Evolutionary conservation across 2,329 filamentous ascomycete species (phyloP), one percentile per base, ranked within the genome.

Genomic region (Colletotrichum sidae): DNA sequence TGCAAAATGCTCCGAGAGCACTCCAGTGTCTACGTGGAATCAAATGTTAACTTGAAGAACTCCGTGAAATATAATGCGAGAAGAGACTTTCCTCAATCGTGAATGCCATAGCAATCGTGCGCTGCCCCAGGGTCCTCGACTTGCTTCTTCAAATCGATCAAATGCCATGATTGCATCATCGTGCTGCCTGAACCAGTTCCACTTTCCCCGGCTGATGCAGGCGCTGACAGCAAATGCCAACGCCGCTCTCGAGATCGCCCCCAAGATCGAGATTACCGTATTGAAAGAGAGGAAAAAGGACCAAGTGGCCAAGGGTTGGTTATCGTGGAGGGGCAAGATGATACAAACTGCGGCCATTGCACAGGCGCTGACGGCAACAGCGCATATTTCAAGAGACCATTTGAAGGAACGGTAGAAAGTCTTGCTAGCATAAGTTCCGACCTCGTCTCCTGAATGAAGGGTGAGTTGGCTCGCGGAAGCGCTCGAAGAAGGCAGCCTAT

Each of bases 161-260:
- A 54, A 64, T 4, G 11, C 44, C 6, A 55, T 38, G 1, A 60
- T 8, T 5, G 6, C 4, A n/a, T 50, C 60, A 1, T 17, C 12
- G 3, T n/a, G 37, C 11, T 13, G 13, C 10, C 11, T 33, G 5
- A 17, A 64, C 55, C 41, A 59, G 9, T 64, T 53, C 60, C 60
- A 64, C 33, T 64, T 64, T 1, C 33, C 41, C 6, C 54, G 60
- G 9, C 47, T 54, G 2, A 64, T 37, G 33, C 60, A 59, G 8
- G 60, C 47, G 9, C 60, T 39, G 0, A 59, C 9, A 2, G 55
- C 35, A 3, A 64, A 64, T 6, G 60, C 60, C 2, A 59, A 37
- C 1, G 13, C 6, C 4, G 41, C 33, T 4, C 47, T 11, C 0
- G 55, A 57, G 1, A 17, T 41, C 2, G 60, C 42, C 1, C 55